Base-by-base conservation (phyloP, 768 basidiomycete species). In the Leccinum fibrillosum region DNA sequence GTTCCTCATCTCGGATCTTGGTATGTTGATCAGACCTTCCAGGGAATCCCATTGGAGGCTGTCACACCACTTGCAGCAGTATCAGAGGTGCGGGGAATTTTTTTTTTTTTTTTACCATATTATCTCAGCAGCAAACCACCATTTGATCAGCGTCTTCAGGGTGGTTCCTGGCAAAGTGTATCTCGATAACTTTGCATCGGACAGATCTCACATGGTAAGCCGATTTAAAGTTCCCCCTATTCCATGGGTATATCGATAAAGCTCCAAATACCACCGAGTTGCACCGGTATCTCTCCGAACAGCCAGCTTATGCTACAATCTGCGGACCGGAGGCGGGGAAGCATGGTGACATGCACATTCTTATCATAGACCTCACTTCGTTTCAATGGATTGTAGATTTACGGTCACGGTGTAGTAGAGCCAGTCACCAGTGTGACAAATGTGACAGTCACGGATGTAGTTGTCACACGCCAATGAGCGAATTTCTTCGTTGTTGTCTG, bases 191-290 rank as follows among this genome's bases (percentile, higher is more conserved):
- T 89, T 90, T 73, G 85, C 87, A 10, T 89, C 88, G 19, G 86
- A 90, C 69, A 77, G 88, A 65, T 86, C 87, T 54, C 88, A 90
- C 70, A 90, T 90, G 88, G 86, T 86, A 62, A 66, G 62, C 49
- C 44, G 49, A 52, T 37, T 59, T 55, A 32, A 50, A 19, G 60
- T 30, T 59, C 47, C 57, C 39, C 53, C 51, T 54, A 47, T 57
- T 61, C 53, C 64, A 54, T 47, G 59, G 55, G 35, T 6, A 28
- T 44, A 28, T 56, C 12, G 45, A 30, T 32, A 44, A 56, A 59
- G 59, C 42, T 54, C 50, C 15, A 30, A 42, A 37, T 45, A 28
- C 35, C 17, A 51, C 66, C 50, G 61, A 62, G 51, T 56, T 49
- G 55, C 52, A 42, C 34, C 54, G 54, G 42, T 86, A 85, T 70